Base-by-base conservation (phyloP, 176 grass and related monocot species). In the Juncus inflexus region DNA sequence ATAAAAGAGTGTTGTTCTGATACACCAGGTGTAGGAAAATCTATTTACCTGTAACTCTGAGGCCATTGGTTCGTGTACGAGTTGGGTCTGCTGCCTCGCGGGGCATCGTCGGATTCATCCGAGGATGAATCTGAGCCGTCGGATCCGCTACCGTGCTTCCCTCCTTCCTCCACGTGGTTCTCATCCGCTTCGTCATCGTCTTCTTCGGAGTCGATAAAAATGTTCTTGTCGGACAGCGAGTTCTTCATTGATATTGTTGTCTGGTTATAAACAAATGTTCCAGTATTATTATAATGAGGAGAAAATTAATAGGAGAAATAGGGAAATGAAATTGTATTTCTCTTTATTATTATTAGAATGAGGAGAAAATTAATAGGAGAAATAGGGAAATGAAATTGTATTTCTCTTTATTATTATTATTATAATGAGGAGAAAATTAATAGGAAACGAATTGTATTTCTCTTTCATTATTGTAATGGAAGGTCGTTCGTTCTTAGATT, bases 41-140 rank as follows among this genome's bases (percentile, higher is more conserved):
- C 43, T 47, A 47, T 47, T 47, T 66, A 95, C 90, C 90, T 95
- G 92, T 97, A 97, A 58, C 92, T 97, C 79, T 91, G 92, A 60
- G 87, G 92, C 92, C 85, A 91, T 63, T 83, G 79, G 16, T 87
- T 81, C 63, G 75, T 79, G 80, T 97, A 91, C 16, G 87, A 97
- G 77, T 61, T 81, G 3, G 79, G 82, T 64, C 73, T 86, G 87
- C 84, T 81, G 3, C 64, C 72, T 2, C 40, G 63, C 5, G 35
- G 74, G 35, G 50, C 43, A 15, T 63, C 67, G 42, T 66, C 42
- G 71, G 77, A 51, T 56, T 81, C 75, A 50, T 58, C 76, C 73
- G 87, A 83, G 1, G 87, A 90, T 0, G 73, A 77, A 38, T 50
- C 40, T 1, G 90, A 84, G 61, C 51, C 80, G 55, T 82, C 83